Evolutionary conservation across 1,284 basidiomycete genomes (phyloP).

Genomic region (Chondrostereum purpureum): DNA sequence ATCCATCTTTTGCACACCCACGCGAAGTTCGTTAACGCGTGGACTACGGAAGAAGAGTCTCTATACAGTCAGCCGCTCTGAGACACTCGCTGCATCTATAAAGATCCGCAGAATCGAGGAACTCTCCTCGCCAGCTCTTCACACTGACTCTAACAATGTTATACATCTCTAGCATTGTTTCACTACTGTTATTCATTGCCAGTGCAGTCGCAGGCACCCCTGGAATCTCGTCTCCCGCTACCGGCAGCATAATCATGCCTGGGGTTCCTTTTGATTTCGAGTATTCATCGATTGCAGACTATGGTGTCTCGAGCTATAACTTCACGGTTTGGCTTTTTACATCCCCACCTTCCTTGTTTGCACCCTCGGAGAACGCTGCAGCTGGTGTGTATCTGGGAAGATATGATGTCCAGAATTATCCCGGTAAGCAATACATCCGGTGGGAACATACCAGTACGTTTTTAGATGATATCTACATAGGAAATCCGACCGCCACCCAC

Average conservation of each 20-base stretch:
- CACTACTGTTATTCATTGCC: background rate
- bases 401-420: conserved; percentile 36
- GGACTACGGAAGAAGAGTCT: too few species aligned
- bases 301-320: conserved; percentile 35
- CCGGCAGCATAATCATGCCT: conserved; percentile 24
- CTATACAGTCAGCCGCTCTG: too few species aligned
- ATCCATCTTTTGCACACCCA: too few species aligned
- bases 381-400: conserved; percentile 36
- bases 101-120: too few species aligned
- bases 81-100: too few species aligned
- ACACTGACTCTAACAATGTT: too few species aligned
- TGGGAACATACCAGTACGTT: too few species aligned
- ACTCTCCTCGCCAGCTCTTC: too few species aligned
- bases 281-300: conserved; percentile 35
- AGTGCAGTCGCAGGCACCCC: conserved; percentile 6
- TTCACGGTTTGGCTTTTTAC: conserved; percentile 35
- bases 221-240: conserved; percentile 16
- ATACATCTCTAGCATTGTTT: too few species aligned
- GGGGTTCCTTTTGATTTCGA: conserved; percentile 25
- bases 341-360: conserved; percentile 20
- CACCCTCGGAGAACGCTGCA: conserved; percentile 22
- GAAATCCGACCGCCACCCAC: conserved; percentile 10
- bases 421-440: conserved; percentile 27
- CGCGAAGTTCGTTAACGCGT: too few species aligned
- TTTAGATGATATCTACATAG: too few species aligned